Evolutionary conservation across 495 filamentous ascomycete species (phyloP).

Genomic region (Oidiodendron maius): DNA sequence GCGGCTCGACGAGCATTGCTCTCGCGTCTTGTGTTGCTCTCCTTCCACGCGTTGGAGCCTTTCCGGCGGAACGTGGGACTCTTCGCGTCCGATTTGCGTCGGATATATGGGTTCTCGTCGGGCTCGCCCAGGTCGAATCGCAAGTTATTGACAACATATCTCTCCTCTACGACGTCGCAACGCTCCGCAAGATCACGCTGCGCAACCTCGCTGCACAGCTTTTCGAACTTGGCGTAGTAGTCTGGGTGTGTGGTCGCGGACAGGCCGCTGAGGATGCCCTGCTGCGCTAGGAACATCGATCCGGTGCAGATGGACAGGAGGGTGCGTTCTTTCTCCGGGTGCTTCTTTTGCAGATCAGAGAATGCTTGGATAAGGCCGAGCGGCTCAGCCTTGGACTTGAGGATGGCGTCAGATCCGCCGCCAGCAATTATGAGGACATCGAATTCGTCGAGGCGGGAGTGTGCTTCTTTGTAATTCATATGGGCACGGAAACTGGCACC

Average conservation of each 20-base stretch:
- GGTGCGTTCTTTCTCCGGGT: conserved; percentile 64
- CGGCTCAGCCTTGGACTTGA: conserved; percentile 56
- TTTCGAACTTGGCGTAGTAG: conserved; percentile 58
- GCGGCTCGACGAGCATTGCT: conserved; percentile 59
- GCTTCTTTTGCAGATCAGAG: conserved; percentile 56
- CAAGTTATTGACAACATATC: conserved; percentile 76
- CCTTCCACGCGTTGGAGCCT: conserved; percentile 66
- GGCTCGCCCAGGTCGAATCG: conserved; percentile 66
- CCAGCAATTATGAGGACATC: conserved; percentile 68
- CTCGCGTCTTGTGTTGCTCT: conserved; percentile 57
- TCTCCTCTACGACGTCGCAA: conserved; percentile 68
- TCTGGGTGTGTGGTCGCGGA: conserved; percentile 67
- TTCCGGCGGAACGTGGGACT: conserved; percentile 61
- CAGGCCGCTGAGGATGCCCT: conserved; percentile 65
- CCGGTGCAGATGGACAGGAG: conserved; percentile 74
- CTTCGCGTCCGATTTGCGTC: conserved; percentile 56
- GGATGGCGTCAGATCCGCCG: conserved; percentile 44
- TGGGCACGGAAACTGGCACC: conserved; percentile 73
- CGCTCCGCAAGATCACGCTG: conserved; percentile 50
- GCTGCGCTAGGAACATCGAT: conserved; percentile 62
- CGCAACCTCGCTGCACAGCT: conserved; percentile 59
- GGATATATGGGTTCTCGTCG: conserved; percentile 70
- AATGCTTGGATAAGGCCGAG: conserved; percentile 58
- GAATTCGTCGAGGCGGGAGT: conserved; percentile 58
- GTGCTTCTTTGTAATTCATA: conserved; percentile 58